Evolutionary conservation across 352 stramenopile species (phyloP).

Genomic region (Pythium volutum): DNA sequence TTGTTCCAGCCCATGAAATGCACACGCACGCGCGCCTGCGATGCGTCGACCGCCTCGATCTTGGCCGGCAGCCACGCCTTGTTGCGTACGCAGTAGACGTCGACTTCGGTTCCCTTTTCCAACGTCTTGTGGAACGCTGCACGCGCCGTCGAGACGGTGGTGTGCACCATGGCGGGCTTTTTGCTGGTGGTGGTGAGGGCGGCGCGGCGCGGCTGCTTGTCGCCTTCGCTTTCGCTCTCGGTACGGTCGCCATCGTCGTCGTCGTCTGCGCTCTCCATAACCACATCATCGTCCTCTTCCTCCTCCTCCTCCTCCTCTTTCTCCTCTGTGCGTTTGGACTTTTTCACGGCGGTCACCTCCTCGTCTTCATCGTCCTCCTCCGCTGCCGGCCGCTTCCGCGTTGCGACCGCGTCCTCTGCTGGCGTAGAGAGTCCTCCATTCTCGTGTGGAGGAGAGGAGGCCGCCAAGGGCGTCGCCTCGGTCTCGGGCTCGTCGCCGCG

Average conservation of each 20-base stretch:
- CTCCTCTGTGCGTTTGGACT: neutral
- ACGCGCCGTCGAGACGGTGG: neutral
- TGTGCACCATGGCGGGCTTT: neutral
- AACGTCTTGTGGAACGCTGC: slow-evolving; percentile 33
- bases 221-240: slow-evolving; percentile 7
- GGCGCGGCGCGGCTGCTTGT: neutral
- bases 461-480: neutral
- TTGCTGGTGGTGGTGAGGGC: neutral
- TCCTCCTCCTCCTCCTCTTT: neutral
- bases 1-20: slow-evolving; percentile 74
- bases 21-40: slow-evolving; percentile 29
- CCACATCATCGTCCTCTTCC: slow-evolving; percentile 4
- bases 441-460: neutral
- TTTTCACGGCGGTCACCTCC: neutral
- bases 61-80: slow-evolving; percentile 62
- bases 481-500: neutral
- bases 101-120: slow-evolving; percentile 38
- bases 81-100: slow-evolving; percentile 52
- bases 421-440: neutral
- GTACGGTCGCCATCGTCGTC: neutral
- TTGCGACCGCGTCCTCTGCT: neutral
- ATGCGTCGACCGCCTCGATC: slow-evolving; percentile 35
- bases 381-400: neutral
- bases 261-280: slow-evolving; percentile 12
- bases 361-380: neutral